Percentiles rank a stretch among this genome's conserved stretches.
Evolutionary conservation across 2,329 filamentous ascomycete genomes (phyloP).

Genomic region (Apiospora koreana): DNA sequence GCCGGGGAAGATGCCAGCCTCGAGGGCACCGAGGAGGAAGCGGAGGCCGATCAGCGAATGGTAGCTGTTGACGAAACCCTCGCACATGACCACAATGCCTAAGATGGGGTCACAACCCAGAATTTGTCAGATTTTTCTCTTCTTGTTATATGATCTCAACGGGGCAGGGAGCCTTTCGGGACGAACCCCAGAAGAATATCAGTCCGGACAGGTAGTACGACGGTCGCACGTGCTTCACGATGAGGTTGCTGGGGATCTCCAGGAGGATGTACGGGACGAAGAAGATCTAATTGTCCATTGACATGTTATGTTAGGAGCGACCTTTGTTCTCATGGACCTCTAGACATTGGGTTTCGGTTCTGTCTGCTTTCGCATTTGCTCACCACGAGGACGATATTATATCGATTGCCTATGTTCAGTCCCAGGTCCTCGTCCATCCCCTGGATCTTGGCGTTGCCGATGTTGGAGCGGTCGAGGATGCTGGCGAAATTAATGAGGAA

Average conservation of each 20-base stretch:
- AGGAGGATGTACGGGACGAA: conserved; percentile 36
- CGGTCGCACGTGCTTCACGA: conserved; percentile 20
- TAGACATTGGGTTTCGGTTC: too few species aligned
- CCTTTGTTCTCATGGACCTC: too few species aligned
- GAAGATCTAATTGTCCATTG: conserved; percentile 16
- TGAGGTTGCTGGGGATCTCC: conserved; percentile 32
- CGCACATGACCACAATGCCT: conserved; percentile 26
- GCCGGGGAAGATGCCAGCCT: conserved; percentile 35
- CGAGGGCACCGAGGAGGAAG: conserved; percentile 36
- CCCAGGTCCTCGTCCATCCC: conserved; percentile 32
- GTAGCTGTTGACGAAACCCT: conserved; percentile 29
- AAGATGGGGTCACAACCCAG: neutral
- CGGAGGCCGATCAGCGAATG: conserved; percentile 27
- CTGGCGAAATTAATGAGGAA: conserved; percentile 36
- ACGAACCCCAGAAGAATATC: conserved; percentile 1
- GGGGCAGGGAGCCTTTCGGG: neutral
- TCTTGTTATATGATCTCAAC: too few species aligned
- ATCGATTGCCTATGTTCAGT: conserved; percentile 28
- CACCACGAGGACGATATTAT: conserved; percentile 23
- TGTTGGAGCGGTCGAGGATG: conserved; percentile 28
- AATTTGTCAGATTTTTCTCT: neutral
- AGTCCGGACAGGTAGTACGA: neutral
- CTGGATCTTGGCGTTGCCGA: conserved; percentile 34
- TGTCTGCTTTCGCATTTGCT: neutral
- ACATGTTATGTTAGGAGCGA: too few species aligned